Evolutionary conservation across 2,329 filamentous ascomycete species (phyloP), one percentile per base, ranked within the genome.

Genomic region (Curvularia sp.): DNA sequence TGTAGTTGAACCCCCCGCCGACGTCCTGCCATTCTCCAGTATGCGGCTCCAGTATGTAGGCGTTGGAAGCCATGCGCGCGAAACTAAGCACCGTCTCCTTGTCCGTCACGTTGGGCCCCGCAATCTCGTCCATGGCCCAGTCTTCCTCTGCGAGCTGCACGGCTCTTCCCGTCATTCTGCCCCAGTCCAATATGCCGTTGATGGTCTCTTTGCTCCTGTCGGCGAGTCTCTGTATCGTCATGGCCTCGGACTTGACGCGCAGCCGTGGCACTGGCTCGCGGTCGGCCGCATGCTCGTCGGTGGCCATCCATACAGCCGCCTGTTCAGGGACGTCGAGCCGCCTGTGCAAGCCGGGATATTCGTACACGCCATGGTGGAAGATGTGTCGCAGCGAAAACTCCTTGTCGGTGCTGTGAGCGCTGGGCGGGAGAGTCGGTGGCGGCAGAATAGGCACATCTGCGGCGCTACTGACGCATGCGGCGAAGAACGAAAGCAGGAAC

Each of bases 41-140:
- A 10, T 83, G 83, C 3, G 90, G 88, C 50, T 86, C 84, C 56
- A 90, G 82, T 12, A 96, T 90, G 73, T 99, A 99, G 32, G 95
- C 93, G 73, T 98, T 88, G 48, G 92, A 87, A 0, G 93, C 89
- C 87, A 98, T 96, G 67, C 89, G 87, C 0, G 95, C 94, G 72
- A 98, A 85, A 47, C 85, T 92, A 64, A 98, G 74, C 12, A 99
- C 84, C 0, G 92, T 97, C 59, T 89, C 84, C 77, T 92, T 95
- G 75, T 97, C 91, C 3, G 90, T 91, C 45, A 96, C 80, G 75
- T 98, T 89, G 2, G 95, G 95, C 0, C 88, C 90, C 0, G 86
- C 74, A 0, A 97, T 81, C 46, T 92, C 86, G 66, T 98, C 94
- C 64, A 90, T 80, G 0, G 89, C 89, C 95, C 95, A 99, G 49